Evolutionary conservation across 768 basidiomycete species (phyloP), one percentile per base, ranked within the genome.

Genomic region (Cantharellus anzutake): DNA sequence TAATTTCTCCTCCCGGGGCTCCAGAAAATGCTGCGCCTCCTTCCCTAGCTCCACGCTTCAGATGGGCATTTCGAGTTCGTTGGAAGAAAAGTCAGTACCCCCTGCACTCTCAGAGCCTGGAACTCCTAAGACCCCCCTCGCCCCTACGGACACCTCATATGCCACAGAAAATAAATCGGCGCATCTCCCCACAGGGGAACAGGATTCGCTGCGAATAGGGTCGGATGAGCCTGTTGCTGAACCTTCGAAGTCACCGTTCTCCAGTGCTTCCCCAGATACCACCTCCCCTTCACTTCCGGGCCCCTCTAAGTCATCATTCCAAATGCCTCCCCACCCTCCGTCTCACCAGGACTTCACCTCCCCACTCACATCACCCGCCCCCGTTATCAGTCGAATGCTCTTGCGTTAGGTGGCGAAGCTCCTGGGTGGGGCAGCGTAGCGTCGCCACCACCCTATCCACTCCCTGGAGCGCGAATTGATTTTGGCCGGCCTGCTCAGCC

Each of bases 361-460:
- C 20, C 20, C 20, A 29, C 20, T 29, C 20, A 29, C 20, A 29
- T 29, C 20, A 29, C 20, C 20, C 20, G 20, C 20, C 20, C 50
- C 58, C 42, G 29, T 59, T 29, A 39, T 57, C 2, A 53, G 62
- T 57, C 35, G 20, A 63, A 60, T 51, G 58, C 58, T 29, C 59
- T 64, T 5, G 59, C 62, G 3, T 42, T 64, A 5, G 62, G 62
- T 16, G 63, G 64, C 34, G 64, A 64, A 56, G 60, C 52, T 2
- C 48, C 64, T 2, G 63, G 63, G n/a, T 63, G 63, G 63, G 63
- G 59, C 34, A 38, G 40, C 41, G 38, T 41, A 39, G 16, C 7
- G 57, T 29, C 11, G 44, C 44, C 44, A 48, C 11, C 44, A 11
- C 11, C 29, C 44, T 48, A 11, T 29, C 11, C 44, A 48, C 44